Conservation (phyloP, 176 grass and related monocot species). For the Carex pumila region DNA sequence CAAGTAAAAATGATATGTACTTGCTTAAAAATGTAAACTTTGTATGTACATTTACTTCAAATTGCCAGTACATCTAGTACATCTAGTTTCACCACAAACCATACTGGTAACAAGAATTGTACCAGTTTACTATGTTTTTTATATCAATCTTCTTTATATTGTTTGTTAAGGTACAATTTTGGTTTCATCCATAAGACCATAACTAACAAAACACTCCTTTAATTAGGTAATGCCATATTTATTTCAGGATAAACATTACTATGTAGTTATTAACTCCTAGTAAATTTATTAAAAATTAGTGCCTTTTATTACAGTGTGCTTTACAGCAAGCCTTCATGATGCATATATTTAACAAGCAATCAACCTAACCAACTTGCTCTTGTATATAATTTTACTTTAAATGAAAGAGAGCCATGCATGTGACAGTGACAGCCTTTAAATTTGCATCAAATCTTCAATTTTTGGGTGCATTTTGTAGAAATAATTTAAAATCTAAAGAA, state of each 20-base stretch:
- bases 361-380: constrained; percentile 15
- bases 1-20: neutral
- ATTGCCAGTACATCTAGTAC: neutral
- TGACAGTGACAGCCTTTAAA: constrained; percentile 23
- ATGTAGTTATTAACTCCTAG: neutral
- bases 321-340: constrained; percentile 5
- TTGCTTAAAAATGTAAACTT: neutral
- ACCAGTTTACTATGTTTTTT: neutral
- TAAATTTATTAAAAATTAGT: neutral
- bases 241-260: neutral
- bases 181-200: too few relatives aligned
- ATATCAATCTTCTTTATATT: neutral
- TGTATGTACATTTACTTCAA: neutral
- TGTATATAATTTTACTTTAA: constrained; percentile 16
- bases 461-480: constrained; percentile 5
- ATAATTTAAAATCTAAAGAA: neutral
- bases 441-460: neutral
- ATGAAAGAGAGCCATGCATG: constrained; percentile 15
- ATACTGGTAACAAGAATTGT: neutral
- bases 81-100: neutral
- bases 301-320: neutral
- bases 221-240: neutral
- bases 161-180: neutral
- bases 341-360: constrained; percentile 2
- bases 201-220: neutral